Conservation (phyloP, 2,329 filamentous ascomycete species). For the Alternaria sp. region DNA sequence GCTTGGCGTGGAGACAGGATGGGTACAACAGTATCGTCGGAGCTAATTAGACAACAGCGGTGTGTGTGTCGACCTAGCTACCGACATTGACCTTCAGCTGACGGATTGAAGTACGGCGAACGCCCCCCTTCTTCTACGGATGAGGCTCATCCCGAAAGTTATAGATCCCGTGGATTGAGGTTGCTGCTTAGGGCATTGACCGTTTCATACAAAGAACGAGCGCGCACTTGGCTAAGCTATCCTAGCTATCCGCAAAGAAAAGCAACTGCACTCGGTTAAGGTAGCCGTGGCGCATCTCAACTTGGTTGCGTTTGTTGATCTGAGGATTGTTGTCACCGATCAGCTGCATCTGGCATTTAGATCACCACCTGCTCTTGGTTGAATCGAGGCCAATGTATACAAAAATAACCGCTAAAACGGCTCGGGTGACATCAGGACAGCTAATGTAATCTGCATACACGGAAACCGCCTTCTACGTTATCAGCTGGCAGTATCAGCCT, state of each 20-base stretch:
- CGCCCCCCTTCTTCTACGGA: neutral
- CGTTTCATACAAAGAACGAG: neutral
- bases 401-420: neutral
- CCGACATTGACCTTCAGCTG: neutral
- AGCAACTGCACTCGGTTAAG: neutral
- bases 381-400: neutral
- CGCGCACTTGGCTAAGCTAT: neutral
- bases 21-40: neutral
- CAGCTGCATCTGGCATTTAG: neutral
- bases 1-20: neutral
- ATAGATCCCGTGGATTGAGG: neutral
- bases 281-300: neutral
- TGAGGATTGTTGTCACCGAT: neutral
- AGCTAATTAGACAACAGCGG: neutral
- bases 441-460: neutral
- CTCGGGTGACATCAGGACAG: neutral
- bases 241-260: neutral
- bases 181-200: neutral
- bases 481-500: neutral
- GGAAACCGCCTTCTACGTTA: neutral
- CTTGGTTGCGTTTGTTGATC: neutral
- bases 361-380: neutral
- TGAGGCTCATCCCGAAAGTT: slow-evolving; percentile 1
- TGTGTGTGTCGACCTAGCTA: neutral
- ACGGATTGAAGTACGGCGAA: neutral